Percentiles rank a stretch among this genome's conserved stretches.
Evolutionary conservation across 805 yeast genomes (phyloP).

Genomic region (Scheffersomyces stipitis): DNA sequence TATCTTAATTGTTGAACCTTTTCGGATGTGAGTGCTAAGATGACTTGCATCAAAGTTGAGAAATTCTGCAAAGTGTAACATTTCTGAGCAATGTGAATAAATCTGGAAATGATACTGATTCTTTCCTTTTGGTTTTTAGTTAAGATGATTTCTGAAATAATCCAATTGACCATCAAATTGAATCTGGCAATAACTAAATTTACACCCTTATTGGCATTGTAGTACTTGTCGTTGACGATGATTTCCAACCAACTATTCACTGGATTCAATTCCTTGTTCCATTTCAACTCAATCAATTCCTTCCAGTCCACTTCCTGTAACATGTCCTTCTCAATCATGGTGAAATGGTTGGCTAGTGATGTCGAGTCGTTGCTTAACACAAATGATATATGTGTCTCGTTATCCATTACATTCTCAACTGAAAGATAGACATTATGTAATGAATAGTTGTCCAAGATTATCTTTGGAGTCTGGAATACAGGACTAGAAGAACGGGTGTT

Average conservation of each 20-base stretch:
- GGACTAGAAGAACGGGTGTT: conserved; percentile 4
- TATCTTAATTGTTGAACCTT: conserved; percentile 56
- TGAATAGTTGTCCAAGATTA: conserved; percentile 35
- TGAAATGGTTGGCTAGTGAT: conserved; percentile 75
- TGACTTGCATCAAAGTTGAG: conserved; percentile 84
- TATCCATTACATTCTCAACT: conserved; percentile 42
- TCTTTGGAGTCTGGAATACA: conserved; percentile 24
- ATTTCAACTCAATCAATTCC: conserved; percentile 73
- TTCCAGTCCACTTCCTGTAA: conserved; percentile 88
- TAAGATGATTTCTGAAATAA: conserved; percentile 79
- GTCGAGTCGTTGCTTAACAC: conserved; percentile 69
- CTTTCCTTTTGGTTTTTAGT: conserved; percentile 62
- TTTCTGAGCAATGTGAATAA: conserved; percentile 80
- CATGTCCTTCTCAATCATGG: conserved; percentile 83
- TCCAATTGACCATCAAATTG: conserved; percentile 89
- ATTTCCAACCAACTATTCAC: conserved; percentile 83
- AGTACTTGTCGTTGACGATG: conserved; percentile 53
- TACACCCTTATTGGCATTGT: conserved; percentile 61
- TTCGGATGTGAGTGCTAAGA: conserved; percentile 73
- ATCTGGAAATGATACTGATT: conserved; percentile 72
- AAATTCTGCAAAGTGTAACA: conserved; percentile 75
- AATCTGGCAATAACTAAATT: conserved; percentile 82
- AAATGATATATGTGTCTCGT: conserved; percentile 74
- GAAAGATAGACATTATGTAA: conserved; percentile 28
- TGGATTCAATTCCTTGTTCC: conserved; percentile 67